A percentile compares a stretch with the other conserved stretches of the same genome.
These are phyloP conservation scores for Pseudogymnoascus sp. DNA, from an alignment of 2,329 filamentous ascomycete species.

Conservation along the genomic window DNA sequence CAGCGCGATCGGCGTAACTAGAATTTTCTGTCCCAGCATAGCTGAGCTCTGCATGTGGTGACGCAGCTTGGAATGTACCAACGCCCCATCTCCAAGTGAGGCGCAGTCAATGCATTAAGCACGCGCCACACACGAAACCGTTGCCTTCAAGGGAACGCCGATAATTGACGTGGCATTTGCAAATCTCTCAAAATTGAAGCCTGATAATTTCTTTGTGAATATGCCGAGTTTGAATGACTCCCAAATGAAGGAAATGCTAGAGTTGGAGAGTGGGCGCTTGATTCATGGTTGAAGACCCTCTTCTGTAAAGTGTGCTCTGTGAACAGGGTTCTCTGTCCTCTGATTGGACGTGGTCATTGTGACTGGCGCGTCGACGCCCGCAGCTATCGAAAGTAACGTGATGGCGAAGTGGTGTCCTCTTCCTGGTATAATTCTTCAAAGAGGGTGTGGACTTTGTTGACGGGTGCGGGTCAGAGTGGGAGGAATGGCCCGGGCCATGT, in stretches of 20 bases:
- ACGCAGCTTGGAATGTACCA: neutral
- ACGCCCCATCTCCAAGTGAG: neutral
- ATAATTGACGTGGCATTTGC: slow-evolving; percentile 6
- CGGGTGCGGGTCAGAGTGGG: slow-evolving; percentile 3
- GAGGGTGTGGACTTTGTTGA: neutral
- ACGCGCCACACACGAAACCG: neutral
- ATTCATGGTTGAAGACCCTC: slow-evolving; percentile 10
- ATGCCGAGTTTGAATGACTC: slow-evolving; percentile 9
- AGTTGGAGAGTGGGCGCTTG: slow-evolving; percentile 9
- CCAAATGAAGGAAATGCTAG: slow-evolving; percentile 11
- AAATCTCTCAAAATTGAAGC: slow-evolving; percentile 2
- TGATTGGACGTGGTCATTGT: slow-evolving; percentile 19
- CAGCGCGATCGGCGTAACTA: slow-evolving; percentile 1
- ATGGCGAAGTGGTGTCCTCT: slow-evolving; percentile 22
- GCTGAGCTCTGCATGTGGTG: neutral
- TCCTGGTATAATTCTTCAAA: slow-evolving; percentile 12
- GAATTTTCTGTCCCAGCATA: slow-evolving; percentile 5
- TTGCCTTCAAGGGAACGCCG: slow-evolving; percentile 4
- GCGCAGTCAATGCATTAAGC: slow-evolving; percentile 2
- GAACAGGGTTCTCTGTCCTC: slow-evolving; percentile 18
- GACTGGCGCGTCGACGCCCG: slow-evolving; percentile 16
- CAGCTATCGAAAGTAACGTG: slow-evolving; percentile 24
- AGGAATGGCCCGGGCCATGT: slow-evolving; percentile 6
- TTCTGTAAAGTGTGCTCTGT: slow-evolving; percentile 14
- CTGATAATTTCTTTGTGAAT: neutral